Base-by-base conservation (phyloP, 1,139 yeast genomes). In the Taphrina pruni region DNA sequence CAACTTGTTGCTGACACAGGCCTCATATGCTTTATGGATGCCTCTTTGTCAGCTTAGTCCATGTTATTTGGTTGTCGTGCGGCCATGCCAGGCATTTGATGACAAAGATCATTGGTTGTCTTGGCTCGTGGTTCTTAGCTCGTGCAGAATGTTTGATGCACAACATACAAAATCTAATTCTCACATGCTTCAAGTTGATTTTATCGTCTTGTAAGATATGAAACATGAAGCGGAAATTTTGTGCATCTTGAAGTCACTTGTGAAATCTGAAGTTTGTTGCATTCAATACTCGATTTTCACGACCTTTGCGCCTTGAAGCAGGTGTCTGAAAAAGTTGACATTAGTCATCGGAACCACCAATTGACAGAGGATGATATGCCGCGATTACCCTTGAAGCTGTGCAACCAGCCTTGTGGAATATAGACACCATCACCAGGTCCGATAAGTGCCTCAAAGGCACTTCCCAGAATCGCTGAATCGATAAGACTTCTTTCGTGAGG, bases 341-440 rank as follows among this genome's bases (percentile, higher is more conserved):
- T 21, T 4, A 2, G 21, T 58, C 46, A 64, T 38, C 48, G 21
- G 32, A 64, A 64, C 67, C 67, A 64, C 67, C 67, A 64, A 64
- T 64, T 64, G 61, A 64, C 56, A 20, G 61, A 54, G 43, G 60
- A 38, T 11, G 61, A 54, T 17, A 64, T 20, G 12, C 61, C 67
- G 8, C n/a, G 56, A n/a, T 36, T 32, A 14, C 67, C 61, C 14
- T 64, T 54, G 56, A 64, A 64, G 46, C 67, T 64, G 48, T 64
- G 67, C 12, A 64, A n/a, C 60, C 61, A 64, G 32, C 67, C 67
- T 46, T 55, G 48, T 11, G 67, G 67, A 12, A 64, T 54, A 32
- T 45, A 64, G n/a, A 64, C 56, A 11, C 61, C 67, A 26, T 64
- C 67, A 11, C 67, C 67, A 11, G 51, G 43, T 26, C 54, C 61